Conservation (phyloP, 192 early-diverging fungal genomes). For the Rhizophagus clarus region DNA sequence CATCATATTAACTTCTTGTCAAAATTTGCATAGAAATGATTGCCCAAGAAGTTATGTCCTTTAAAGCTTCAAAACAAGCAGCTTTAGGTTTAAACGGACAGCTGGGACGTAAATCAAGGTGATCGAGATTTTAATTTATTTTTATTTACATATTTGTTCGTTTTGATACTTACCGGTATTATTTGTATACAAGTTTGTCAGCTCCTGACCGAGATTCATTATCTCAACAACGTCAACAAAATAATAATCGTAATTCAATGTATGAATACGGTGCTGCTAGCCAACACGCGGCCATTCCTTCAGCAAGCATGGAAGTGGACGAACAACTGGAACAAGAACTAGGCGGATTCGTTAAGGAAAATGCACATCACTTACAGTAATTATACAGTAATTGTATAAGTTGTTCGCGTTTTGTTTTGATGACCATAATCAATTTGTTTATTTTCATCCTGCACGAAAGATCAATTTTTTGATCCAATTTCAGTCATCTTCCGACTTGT, state of each 20-base stretch:
- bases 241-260: constrained; percentile 47
- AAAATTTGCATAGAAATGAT: constrained; percentile 61
- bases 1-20: constrained; percentile 29
- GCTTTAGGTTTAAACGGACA: constrained; percentile 40
- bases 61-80: constrained; percentile 68
- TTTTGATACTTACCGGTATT: constrained; percentile 33
- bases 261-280: constrained; percentile 46
- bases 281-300: constrained; percentile 38
- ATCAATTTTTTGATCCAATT: no score
- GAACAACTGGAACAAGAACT: constrained; percentile 57
- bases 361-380: not conserved
- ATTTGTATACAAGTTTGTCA: constrained; percentile 46
- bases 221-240: constrained; percentile 38
- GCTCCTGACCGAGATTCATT: constrained; percentile 49
- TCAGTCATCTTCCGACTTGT: no score
- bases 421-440: no score
- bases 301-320: constrained; percentile 53
- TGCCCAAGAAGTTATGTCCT: constrained; percentile 79
- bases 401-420: not conserved
- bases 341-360: constrained; percentile 37
- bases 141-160: constrained; percentile 17
- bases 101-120: constrained; percentile 46
- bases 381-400: not conserved
- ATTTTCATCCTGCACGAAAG: no score
- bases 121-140: not conserved